These are phyloP conservation scores for Linderniella brevidens DNA, from an alignment of 257 asterid genomes.

Conservation along the genomic window DNA sequence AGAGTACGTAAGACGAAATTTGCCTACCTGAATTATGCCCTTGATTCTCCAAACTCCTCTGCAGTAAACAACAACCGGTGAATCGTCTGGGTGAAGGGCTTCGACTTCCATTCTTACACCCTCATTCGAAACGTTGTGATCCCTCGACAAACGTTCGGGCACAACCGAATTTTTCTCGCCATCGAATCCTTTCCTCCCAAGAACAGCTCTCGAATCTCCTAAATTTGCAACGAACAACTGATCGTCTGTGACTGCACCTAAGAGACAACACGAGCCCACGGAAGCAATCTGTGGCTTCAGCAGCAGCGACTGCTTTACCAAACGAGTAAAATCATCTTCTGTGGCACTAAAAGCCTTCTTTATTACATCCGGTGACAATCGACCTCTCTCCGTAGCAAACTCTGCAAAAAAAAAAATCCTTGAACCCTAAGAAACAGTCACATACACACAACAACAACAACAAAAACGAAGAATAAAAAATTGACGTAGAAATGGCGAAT, in stretches of 20 bases:
- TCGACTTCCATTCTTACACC: constrained; percentile 78
- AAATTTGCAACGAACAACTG: constrained; percentile 65
- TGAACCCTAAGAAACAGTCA: background rate
- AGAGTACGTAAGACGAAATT: background rate
- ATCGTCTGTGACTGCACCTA: constrained; percentile 76
- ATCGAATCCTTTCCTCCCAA: constrained; percentile 55
- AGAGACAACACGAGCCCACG: constrained; percentile 78
- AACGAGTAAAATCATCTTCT: constrained; percentile 74
- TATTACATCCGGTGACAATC: constrained; percentile 64
- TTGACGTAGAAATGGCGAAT: background rate
- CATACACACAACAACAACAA: background rate
- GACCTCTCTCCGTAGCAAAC: constrained; percentile 77
- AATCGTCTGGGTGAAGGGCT: constrained; percentile 77
- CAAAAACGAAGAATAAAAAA: background rate
- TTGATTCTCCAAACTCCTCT: constrained; percentile 98
- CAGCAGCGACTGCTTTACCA: constrained; percentile 56
- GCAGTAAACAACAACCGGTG: constrained; percentile 49
- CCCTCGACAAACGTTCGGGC: constrained; percentile 70
- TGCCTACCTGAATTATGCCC: constrained; percentile 86
- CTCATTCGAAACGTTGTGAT: constrained; percentile 80
- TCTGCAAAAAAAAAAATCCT: constrained; percentile 24
- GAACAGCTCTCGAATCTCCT: constrained; percentile 97
- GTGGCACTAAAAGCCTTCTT: constrained; percentile 78
- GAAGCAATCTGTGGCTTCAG: constrained; percentile 67
- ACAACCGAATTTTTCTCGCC: constrained; percentile 54